Percentiles rank a stretch among this genome's conserved stretches.
Conservation (phyloP, 331 rosid genomes). For the Malus hybrid region DNA sequence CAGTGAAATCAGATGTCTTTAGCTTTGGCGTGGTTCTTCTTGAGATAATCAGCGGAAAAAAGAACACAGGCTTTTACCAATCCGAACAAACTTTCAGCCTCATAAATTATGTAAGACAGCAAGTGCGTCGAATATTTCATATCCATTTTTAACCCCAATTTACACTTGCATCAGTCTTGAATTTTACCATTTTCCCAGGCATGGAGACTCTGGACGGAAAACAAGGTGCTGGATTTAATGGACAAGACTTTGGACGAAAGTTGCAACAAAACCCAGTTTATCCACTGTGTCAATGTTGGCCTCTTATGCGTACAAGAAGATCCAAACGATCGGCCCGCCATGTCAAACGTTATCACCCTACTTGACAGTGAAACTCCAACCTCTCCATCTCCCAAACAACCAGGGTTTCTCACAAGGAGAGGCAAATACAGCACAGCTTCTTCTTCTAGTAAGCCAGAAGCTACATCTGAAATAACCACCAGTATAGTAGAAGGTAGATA, state of each 20-base stretch:
- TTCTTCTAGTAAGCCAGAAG: constrained; percentile 28
- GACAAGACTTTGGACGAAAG: constrained; percentile 22
- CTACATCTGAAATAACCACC: background rate
- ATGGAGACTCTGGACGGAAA: constrained; percentile 47
- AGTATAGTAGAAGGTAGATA: constrained; percentile 22
- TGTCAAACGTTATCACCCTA: constrained; percentile 40
- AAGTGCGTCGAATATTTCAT: background rate
- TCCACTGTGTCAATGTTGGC: constrained; percentile 32
- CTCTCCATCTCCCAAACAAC: constrained; percentile 36
- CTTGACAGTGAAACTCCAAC: constrained; percentile 30
- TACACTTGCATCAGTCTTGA: background rate
- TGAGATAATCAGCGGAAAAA: constrained; percentile 54
- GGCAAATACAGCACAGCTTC: constrained; percentile 14
- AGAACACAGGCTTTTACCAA: constrained; percentile 37
- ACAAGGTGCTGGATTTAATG: constrained; percentile 29
- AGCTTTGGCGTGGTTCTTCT: constrained; percentile 50
- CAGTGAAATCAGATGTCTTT: constrained; percentile 43
- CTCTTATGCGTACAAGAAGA: constrained; percentile 60
- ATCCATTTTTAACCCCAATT: background rate
- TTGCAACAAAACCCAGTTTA: constrained; percentile 22
- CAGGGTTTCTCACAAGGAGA: constrained; percentile 33
- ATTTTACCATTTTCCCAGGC: constrained; percentile 24
- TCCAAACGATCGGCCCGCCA: constrained; percentile 40
- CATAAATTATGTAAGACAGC: constrained; percentile 29
- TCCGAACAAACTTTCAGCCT: constrained; percentile 35